A percentile compares a stretch with the other conserved stretches of the same genome.
Conservation (phyloP, 1,139 yeast species). For the Zygosaccharomyces pseudobailii region DNA sequence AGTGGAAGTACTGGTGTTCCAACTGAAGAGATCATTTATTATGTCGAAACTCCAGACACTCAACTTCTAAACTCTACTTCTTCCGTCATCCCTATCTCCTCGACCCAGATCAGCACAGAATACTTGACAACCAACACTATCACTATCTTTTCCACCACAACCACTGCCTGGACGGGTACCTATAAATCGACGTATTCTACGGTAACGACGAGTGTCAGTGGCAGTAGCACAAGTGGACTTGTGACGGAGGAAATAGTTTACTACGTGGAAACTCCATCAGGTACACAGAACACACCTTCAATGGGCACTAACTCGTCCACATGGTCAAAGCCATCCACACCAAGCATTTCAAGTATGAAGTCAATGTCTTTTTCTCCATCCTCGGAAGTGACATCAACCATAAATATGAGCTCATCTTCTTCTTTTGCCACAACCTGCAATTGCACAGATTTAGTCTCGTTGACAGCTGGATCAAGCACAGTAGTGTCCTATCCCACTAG, state of each 20-base stretch:
- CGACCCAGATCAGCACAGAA: neutral
- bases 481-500: neutral
- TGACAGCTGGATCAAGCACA: neutral
- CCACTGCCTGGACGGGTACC: slow-evolving; percentile 31
- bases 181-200: slow-evolving; percentile 21
- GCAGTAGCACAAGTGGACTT: slow-evolving; percentile 4
- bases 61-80: neutral
- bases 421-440: neutral
- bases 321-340: neutral
- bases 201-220: slow-evolving; percentile 8
- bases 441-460: neutral
- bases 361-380: neutral
- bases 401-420: neutral
- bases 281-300: neutral
- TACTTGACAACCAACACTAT: neutral
- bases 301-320: neutral
- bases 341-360: neutral
- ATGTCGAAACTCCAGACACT: neutral
- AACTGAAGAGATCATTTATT: slow-evolving; percentile 14
- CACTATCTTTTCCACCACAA: slow-evolving; percentile 15
- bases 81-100: neutral
- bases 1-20: slow-evolving; percentile 11
- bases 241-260: slow-evolving; percentile 7
- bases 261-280: slow-evolving; percentile 5
- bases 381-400: neutral